Conservation (phyloP, 305 asterid species). For the Solanum aculeatissimum region DNA sequence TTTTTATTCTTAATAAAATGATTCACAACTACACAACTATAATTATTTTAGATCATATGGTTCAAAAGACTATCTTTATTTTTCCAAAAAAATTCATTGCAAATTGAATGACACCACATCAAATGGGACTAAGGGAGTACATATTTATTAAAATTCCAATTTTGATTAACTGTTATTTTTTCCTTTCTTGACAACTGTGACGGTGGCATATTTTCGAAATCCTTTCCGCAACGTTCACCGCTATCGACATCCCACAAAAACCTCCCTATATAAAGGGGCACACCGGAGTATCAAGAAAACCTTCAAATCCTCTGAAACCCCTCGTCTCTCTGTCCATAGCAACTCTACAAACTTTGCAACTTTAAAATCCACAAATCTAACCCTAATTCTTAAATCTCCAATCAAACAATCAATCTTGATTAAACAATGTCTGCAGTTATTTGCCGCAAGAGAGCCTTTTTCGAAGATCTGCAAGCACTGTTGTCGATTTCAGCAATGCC, state of each 20-base stretch:
- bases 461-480: constrained; percentile 9
- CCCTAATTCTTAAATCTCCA: background rate
- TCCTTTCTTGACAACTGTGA: too few species aligned
- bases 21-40: too few species aligned
- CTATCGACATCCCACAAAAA: background rate
- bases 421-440: constrained; percentile 14
- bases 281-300: background rate
- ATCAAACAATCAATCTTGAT: background rate
- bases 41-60: too few species aligned
- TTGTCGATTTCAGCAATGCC: constrained; percentile 21
- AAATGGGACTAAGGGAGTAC: too few species aligned
- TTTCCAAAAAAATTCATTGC: too few species aligned
- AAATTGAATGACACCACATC: too few species aligned
- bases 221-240: background rate
- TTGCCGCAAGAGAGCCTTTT: constrained; percentile 8
- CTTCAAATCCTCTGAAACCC: background rate
- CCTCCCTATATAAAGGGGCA: background rate
- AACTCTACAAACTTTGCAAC: background rate
- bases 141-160: too few species aligned
- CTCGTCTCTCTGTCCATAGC: background rate
- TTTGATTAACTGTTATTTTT: too few species aligned
- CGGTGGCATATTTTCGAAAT: background rate
- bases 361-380: background rate
- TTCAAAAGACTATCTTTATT: too few species aligned
- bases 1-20: too few species aligned